Base-by-base conservation (phyloP, 2,329 filamentous ascomycete species). In the Anisogramma anomala region DNA sequence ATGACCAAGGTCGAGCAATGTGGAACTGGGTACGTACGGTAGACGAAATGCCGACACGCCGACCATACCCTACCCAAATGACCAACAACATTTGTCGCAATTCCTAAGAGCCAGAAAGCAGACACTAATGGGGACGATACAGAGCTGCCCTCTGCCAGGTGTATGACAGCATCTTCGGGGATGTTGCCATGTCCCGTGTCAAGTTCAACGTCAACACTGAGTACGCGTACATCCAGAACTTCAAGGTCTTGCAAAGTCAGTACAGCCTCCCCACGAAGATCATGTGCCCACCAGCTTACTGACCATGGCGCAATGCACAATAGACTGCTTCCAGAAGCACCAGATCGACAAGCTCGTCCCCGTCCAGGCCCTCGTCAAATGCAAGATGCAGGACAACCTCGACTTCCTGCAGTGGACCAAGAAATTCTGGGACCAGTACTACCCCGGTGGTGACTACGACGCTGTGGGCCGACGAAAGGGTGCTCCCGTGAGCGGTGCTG, bases 341-440 rank as follows among this genome's bases (percentile, higher is more conserved):
- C 71, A 79, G 50, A 74, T 98, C 67, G 88, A 96, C 55, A 87
- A 87, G 60, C 82, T 83, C 20, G 80, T 98, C 53, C 86, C 86
- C 45, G 86, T 96, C 59, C 79, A 94, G 62, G 71, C 74, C 44
- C 79, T 98, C 46, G 77, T 91, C 55, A 98, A 96, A 65, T 98
- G 91, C 73, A 95, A 94, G 72, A 98, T 98, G 89, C 91, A 98
- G 73, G 91, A 98, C 65, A 98, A 98, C 69, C 83, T 98, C 54
- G 91, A 96, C 60, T 98, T 98, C 62, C 72, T 98, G 47, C 91
- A 98, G 67, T 98, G 87, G 83, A 81, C 81, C 45, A 98, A 98
- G 75, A 73, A 75, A 53, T 95, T 87, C 69, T 98, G 91, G 91
- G 91, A 98, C 58, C 85, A 95, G 60, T 87, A 95, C 71, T 98